Conservation (phyloP, 1,284 basidiomycete genomes). For the Vanrija sp. region DNA sequence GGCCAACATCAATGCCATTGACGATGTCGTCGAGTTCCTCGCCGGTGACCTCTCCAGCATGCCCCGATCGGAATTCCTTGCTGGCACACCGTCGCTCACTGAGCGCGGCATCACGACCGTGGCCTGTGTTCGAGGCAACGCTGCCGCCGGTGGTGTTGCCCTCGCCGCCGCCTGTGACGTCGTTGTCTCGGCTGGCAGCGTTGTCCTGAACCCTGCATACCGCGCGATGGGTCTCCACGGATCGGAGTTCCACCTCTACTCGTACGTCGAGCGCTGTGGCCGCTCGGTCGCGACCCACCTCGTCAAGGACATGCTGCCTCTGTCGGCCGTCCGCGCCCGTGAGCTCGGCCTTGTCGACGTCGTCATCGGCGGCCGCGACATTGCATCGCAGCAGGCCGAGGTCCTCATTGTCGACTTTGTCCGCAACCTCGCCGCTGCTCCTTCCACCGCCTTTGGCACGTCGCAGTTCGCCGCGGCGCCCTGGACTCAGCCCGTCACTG, state of each 20-base stretch:
- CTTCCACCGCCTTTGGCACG: constrained; percentile 1
- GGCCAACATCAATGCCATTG: constrained; percentile 53
- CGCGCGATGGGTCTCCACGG: constrained; percentile 51
- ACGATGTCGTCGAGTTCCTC: constrained; percentile 48
- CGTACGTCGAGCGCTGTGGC: constrained; percentile 48
- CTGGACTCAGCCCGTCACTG: constrained; percentile 15
- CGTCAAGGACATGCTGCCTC: constrained; percentile 49
- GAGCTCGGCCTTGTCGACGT: constrained; percentile 41
- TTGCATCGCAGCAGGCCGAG: constrained; percentile 19
- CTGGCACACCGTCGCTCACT: constrained; percentile 34
- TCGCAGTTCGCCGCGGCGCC: constrained; percentile 18
- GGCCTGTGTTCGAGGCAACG: constrained; percentile 51
- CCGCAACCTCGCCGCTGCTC: constrained; percentile 12
- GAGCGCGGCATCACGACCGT: constrained; percentile 50
- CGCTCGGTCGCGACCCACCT: constrained; percentile 35
- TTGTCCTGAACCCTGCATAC: constrained; percentile 52
- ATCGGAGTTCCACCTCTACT: constrained; percentile 51
- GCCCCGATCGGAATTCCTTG: constrained; percentile 34
- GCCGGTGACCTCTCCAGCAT: constrained; percentile 30
- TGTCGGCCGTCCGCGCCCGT: constrained; percentile 37
- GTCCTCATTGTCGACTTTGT: constrained; percentile 24
- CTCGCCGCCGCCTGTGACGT: constrained; percentile 51
- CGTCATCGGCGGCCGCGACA: constrained; percentile 24
- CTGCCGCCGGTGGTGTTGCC: constrained; percentile 52
- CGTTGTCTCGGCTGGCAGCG: constrained; percentile 44